A percentile compares a stretch with the other conserved stretches of the same genome.
Conservation (phyloP, 2,329 filamentous ascomycete genomes). For the Colletotrichum tofieldiae region DNA sequence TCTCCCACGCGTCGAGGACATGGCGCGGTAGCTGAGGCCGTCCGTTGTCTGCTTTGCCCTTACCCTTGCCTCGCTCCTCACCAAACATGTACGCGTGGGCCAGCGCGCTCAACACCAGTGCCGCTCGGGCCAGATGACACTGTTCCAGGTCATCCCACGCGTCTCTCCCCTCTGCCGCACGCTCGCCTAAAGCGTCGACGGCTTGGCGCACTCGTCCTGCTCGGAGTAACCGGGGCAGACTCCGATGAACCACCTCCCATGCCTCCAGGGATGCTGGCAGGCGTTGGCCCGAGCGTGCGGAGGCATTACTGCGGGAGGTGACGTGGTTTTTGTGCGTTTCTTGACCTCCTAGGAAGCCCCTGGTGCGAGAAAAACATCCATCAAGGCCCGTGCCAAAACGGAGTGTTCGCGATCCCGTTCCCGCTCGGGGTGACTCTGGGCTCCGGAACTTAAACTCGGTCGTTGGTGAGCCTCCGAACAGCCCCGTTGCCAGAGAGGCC, state of each 20-base stretch:
- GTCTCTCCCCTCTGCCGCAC: not conserved
- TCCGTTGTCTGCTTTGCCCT: not conserved
- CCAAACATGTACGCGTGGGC: slow-evolving; percentile 39
- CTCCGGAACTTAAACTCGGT: slow-evolving; percentile 24
- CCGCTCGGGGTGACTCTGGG: not conserved
- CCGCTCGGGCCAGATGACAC: slow-evolving; percentile 28
- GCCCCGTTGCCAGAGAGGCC: slow-evolving; percentile 23
- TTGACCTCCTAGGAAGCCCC: slow-evolving; percentile 27
- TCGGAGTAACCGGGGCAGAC: slow-evolving; percentile 22
- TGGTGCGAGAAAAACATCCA: slow-evolving; percentile 24
- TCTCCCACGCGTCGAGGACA: slow-evolving; percentile 28
- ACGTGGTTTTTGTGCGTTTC: not conserved
- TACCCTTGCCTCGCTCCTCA: slow-evolving; percentile 9
- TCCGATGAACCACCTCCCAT: slow-evolving; percentile 33
- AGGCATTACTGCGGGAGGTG: not conserved
- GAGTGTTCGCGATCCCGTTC: slow-evolving; percentile 5
- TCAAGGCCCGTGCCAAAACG: slow-evolving; percentile 36
- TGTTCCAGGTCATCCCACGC: slow-evolving; percentile 27
- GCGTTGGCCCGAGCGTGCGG: slow-evolving; percentile 4
- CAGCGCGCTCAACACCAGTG: slow-evolving; percentile 32
- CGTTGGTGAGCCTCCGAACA: slow-evolving; percentile 13
- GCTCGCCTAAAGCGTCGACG: slow-evolving; percentile 22
- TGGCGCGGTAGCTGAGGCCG: slow-evolving; percentile 22
- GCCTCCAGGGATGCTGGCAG: slow-evolving; percentile 30
- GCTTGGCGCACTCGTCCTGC: slow-evolving; percentile 30